A percentile compares a stretch with the other conserved stretches of the same genome.
Evolutionary conservation across 2,329 filamentous ascomycete genomes (phyloP).

Genomic region (Zalaria sp.): DNA sequence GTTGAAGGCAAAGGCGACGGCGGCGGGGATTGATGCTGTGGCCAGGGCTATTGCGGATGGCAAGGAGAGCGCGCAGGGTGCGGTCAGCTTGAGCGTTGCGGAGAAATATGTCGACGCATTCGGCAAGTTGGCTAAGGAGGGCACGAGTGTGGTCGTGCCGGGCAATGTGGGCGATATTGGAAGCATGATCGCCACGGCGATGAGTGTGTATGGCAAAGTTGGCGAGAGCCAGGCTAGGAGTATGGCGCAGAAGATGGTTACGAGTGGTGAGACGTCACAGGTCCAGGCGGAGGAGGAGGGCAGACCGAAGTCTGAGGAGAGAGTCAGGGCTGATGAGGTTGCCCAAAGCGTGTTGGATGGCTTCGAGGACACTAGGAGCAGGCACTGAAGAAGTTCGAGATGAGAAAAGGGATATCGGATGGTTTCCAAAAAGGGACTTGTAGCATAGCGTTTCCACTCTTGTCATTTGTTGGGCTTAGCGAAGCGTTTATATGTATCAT

Average conservation of each 20-base stretch:
- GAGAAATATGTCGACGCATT: slow-evolving; percentile 99
- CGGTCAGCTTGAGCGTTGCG: slow-evolving; percentile 75
- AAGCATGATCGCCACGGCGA: slow-evolving; percentile 89
- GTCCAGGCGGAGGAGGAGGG: slow-evolving; percentile 3
- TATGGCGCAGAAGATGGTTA: slow-evolving; percentile 38
- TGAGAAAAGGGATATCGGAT: not conserved
- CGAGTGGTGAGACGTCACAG: slow-evolving; percentile 5
- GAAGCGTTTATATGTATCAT: no score
- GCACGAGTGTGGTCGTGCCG: slow-evolving; percentile 87
- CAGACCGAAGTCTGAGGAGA: slow-evolving; percentile 2
- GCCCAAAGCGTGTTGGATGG: slow-evolving; percentile 23
- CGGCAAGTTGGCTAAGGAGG: slow-evolving; percentile 80
- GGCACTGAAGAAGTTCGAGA: slow-evolving; percentile 15
- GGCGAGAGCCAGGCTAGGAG: slow-evolving; percentile 62
- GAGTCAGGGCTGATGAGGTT: slow-evolving; percentile 10
- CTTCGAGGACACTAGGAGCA: slow-evolving; percentile 22
- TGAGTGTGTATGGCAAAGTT: slow-evolving; percentile 92
- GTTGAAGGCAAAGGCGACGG: slow-evolving; percentile 74
- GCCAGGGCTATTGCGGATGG: slow-evolving; percentile 58
- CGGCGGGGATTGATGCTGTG: slow-evolving; percentile 75
- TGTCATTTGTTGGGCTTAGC: no score
- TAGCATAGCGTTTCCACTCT: no score
- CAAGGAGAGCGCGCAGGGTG: slow-evolving; percentile 61
- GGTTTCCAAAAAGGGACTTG: no score
- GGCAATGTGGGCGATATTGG: slow-evolving; percentile 95